Percentiles rank a stretch among this genome's conserved stretches.
phyloP scores from a whole-genome alignment of 179 eudicot genomes.

The Silene noctiflora region DNA sequence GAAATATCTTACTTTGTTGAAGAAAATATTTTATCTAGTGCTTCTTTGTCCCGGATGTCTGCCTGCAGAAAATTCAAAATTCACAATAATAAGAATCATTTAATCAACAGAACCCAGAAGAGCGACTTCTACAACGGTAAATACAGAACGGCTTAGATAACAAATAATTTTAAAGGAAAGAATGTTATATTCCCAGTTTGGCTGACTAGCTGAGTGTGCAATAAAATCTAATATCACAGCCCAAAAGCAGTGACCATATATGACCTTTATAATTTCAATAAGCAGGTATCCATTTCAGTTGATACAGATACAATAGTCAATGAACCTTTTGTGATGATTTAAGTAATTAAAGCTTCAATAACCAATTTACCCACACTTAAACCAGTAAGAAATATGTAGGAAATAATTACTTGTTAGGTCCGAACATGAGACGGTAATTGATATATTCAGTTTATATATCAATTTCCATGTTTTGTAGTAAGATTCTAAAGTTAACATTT shows the following conservation, averaged over 20 bases:
- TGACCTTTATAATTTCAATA: not conserved
- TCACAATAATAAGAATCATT: not conserved
- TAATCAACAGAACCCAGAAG: not conserved
- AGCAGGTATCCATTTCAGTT: not conserved
- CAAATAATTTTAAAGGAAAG: not conserved
- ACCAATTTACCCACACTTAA: not conserved
- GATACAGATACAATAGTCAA: not conserved
- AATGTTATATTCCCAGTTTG: not conserved
- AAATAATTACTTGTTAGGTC: not conserved
- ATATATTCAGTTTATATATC: not conserved
- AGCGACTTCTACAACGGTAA: not conserved
- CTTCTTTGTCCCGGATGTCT: not conserved
- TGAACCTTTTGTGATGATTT: not conserved
- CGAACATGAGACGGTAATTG: not conserved
- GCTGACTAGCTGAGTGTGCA: not conserved
- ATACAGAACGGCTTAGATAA: not conserved
- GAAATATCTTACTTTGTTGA: slow-evolving; percentile 1
- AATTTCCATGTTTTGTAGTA: not conserved
- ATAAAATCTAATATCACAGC: not conserved
- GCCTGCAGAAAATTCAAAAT: not conserved
- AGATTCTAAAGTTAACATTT: not conserved
- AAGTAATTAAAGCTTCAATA: not conserved
- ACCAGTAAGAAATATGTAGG: not conserved
- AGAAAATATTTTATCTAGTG: not conserved
- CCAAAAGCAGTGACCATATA: not conserved